phyloP scores from a whole-genome alignment of 2,329 filamentous ascomycete species.

The Exophiala dermatitidis region DNA sequence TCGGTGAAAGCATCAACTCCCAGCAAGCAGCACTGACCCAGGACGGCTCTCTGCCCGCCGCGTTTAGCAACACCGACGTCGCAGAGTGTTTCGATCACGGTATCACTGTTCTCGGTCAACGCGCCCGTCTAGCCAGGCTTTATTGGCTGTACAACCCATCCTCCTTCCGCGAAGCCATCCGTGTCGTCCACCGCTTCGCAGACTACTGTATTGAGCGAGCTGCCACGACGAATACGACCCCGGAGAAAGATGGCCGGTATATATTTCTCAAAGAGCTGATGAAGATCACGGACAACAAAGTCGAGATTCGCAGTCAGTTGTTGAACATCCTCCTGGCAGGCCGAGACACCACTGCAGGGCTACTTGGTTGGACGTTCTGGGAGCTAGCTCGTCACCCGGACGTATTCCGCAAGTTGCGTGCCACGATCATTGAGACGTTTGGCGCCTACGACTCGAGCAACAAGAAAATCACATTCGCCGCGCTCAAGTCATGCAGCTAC shows the following conservation, averaged over 20 bases:
- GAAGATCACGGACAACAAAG: slow-evolving; percentile 38
- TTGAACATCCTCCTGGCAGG: slow-evolving; percentile 48
- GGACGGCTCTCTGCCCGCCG: background rate
- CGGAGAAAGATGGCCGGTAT: slow-evolving; percentile 32
- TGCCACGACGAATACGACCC: slow-evolving; percentile 27
- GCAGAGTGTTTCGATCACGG: slow-evolving; percentile 29
- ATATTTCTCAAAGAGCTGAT: slow-evolving; percentile 46
- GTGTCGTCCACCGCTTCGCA: slow-evolving; percentile 41
- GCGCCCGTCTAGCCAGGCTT: slow-evolving; percentile 29
- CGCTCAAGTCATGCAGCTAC: slow-evolving; percentile 18
- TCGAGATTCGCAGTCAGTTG: slow-evolving; percentile 41
- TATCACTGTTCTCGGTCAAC: slow-evolving; percentile 24
- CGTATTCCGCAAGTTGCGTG: slow-evolving; percentile 34
- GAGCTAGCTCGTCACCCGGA: slow-evolving; percentile 38
- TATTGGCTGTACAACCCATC: slow-evolving; percentile 36
- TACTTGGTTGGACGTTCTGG: slow-evolving; percentile 42
- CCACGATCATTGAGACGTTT: slow-evolving; percentile 33
- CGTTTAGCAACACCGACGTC: background rate
- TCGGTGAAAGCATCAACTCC: slow-evolving; percentile 48
- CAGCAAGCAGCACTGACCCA: slow-evolving; percentile 32
- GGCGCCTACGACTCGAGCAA: slow-evolving; percentile 33
- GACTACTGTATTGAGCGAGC: slow-evolving; percentile 32
- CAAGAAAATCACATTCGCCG: slow-evolving; percentile 9
- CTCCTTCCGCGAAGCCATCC: slow-evolving; percentile 35
- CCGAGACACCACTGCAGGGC: slow-evolving; percentile 47